Percentiles rank a stretch among this genome's conserved stretches.
Evolutionary conservation across 345 rosid species (phyloP).

Genomic region (Populus tremula): DNA sequence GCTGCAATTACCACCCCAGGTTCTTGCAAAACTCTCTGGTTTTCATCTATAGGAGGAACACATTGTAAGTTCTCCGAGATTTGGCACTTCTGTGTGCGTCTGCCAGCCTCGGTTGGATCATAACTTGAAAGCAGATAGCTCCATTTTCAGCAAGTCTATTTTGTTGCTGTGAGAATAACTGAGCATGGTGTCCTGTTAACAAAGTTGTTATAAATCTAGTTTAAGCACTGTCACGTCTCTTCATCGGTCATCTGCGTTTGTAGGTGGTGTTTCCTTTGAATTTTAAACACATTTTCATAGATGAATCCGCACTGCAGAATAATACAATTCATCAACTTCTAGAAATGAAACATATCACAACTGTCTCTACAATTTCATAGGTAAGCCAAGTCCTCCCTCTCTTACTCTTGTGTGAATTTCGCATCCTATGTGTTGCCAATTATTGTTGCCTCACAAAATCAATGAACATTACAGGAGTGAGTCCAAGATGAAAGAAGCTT

Average conservation of each 20-base stretch:
- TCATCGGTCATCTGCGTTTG: too few species aligned
- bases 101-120: neutral
- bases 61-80: neutral
- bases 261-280: neutral
- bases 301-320: neutral
- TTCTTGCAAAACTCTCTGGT: neutral
- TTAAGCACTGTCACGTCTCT: too few species aligned
- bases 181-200: too few species aligned
- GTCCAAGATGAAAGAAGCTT: neutral
- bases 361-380: neutral
- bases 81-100: neutral
- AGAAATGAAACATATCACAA: neutral
- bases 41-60: neutral
- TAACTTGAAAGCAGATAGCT: neutral
- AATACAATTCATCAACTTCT: neutral
- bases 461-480: neutral
- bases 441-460: neutral
- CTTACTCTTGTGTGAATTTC: neutral
- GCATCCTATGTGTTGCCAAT: neutral
- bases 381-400: neutral
- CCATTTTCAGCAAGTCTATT: too few species aligned
- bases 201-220: too few species aligned
- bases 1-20: neutral
- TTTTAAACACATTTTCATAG: neutral
- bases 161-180: too few species aligned